Base-by-base conservation (phyloP, 1,139 yeast species). In the Sugiyamaella japonica region DNA sequence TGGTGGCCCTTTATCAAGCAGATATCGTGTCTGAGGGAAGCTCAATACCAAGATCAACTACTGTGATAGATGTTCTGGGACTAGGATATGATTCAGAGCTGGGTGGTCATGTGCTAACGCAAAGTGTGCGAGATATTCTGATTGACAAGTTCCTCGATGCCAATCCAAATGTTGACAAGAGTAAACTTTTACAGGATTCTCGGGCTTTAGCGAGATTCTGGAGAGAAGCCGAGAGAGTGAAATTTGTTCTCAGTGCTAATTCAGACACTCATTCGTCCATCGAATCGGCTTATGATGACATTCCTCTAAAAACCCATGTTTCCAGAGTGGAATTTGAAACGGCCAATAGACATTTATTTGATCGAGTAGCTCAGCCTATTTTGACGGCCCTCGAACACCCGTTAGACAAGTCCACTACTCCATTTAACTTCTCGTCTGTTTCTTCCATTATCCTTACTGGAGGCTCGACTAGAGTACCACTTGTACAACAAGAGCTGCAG, bases 391-490 rank as follows among this genome's bases (percentile, higher is more conserved):
- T 89, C 50, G 63, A 68, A 3, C 55, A 65, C 12, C 63, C 63
- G 17, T 52, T 65, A 23, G 53, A 50, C 28, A 43, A 57, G 1
- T 73, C 46, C 70, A 73, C 28, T 59, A 67, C 15, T 16, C 60
- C 61, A 1, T 49, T 76, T 9, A 66, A 70, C 1, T 65, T 76
- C 25, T 62, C 66, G 1, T n/a, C 43, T 10, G 59, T 91, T 5
- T 74, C 78, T 20, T 86, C 97, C 0, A 82, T 95, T 3, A 82
- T 93, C 55, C 77, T 91, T 56, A 81, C 89, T 53, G 99, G 99
- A 60, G 99, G 99, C 0, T 83, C 96, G 0, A 83, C 95, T 9
- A 83, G 99, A 69, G 88, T 90, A 29, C 99, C 99, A 15, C 80
- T 87, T 65, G 85, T 93, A 52, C 95, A 89, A 70, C 65, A 73